phyloP scores from a whole-genome alignment of 495 filamentous ascomycete genomes.

The Daldinia caldariorum region DNA sequence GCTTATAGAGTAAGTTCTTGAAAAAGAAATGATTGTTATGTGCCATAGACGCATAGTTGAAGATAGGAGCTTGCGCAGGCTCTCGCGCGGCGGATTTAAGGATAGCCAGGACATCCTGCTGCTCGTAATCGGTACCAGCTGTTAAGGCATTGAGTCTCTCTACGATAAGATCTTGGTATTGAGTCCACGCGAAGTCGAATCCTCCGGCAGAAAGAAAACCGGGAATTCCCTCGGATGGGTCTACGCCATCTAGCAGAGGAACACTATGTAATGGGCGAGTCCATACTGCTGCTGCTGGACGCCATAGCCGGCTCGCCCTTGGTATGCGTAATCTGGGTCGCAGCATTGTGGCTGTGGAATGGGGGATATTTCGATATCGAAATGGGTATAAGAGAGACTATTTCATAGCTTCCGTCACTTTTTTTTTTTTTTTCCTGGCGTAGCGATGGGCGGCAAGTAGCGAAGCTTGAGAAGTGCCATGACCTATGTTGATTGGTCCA shows the following conservation, averaged over 20 bases:
- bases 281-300: conserved; percentile 25
- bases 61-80: conserved; percentile 75
- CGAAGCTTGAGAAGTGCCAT: conserved; percentile 13
- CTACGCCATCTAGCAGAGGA: conserved; percentile 65
- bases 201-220: conserved; percentile 71
- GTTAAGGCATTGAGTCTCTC: conserved; percentile 78
- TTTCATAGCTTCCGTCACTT: conserved; percentile 32
- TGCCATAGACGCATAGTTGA: conserved; percentile 96
- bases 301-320: conserved; percentile 41
- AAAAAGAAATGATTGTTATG: conserved; percentile 99
- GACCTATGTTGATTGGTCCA: conserved; percentile 38
- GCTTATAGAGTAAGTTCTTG: conserved; percentile 49
- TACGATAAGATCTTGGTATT: conserved; percentile 79
- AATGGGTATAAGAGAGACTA: conserved; percentile 4
- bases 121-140: conserved; percentile 73
- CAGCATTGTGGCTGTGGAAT: conserved; percentile 49
- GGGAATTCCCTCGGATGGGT: conserved; percentile 69
- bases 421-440: conserved; percentile 46
- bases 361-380: conserved; percentile 30
- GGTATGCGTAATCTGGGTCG: conserved; percentile 60
- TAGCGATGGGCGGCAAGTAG: conserved; percentile 13
- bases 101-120: conserved; percentile 69
- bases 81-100: conserved; percentile 80
- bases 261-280: conserved; percentile 60
- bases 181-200: conserved; percentile 79